Conservation (phyloP, 805 yeast species). For the Suhomyces tanzawaensis region DNA sequence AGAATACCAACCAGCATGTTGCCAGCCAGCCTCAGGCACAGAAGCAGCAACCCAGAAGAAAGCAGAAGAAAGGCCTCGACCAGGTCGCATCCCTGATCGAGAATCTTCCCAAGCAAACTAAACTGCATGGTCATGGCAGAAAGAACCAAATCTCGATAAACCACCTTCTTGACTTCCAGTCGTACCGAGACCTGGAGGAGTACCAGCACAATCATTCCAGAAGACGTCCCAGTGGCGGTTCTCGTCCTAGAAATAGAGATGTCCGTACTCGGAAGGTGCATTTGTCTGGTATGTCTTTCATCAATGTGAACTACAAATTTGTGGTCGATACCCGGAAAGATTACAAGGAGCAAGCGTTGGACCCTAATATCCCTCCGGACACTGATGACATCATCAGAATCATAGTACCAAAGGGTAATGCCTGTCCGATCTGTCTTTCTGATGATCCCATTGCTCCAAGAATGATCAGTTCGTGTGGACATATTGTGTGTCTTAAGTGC, state of each 20-base stretch:
- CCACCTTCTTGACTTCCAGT: slow-evolving; percentile 60
- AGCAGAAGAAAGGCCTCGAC: neutral
- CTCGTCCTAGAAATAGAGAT: slow-evolving; percentile 10
- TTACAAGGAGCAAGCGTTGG: slow-evolving; percentile 56
- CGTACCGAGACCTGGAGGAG: slow-evolving; percentile 40
- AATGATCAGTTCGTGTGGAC: slow-evolving; percentile 91
- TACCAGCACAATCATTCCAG: slow-evolving; percentile 20
- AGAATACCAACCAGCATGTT: neutral
- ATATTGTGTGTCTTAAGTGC: slow-evolving; percentile 83
- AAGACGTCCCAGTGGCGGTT: slow-evolving; percentile 7
- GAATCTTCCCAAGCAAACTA: neutral
- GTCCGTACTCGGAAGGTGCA: slow-evolving; percentile 32
- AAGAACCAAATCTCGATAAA: slow-evolving; percentile 54
- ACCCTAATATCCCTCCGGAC: slow-evolving; percentile 75
- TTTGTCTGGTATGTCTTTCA: slow-evolving; percentile 62
- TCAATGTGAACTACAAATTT: slow-evolving; percentile 82
- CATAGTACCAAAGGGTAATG: slow-evolving; percentile 68
- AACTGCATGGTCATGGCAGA: slow-evolving; percentile 11
- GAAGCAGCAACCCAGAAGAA: neutral
- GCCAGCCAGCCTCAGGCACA: slow-evolving; percentile 1
- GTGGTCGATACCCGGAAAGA: slow-evolving; percentile 65
- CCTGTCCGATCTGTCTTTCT: slow-evolving; percentile 88
- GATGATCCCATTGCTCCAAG: slow-evolving; percentile 89
- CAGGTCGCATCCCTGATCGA: neutral
- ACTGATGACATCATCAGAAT: slow-evolving; percentile 64